Evolutionary conservation across 805 yeast genomes (phyloP).

Genomic region (Metschnikowia drakensbergensis): DNA sequence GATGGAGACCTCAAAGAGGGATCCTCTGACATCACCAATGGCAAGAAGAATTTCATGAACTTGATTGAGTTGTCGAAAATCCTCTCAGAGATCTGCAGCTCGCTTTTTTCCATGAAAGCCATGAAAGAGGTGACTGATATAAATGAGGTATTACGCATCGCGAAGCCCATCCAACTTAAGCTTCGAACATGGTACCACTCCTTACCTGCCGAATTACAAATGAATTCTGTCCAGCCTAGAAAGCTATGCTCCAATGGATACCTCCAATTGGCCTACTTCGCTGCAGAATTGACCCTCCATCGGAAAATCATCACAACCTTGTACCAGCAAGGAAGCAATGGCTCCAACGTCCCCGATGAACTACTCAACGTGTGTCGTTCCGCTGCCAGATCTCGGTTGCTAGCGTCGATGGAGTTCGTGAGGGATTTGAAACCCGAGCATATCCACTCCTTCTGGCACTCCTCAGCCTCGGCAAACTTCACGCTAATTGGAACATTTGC

Average conservation of each 20-base stretch:
- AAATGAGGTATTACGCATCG: slow-evolving; percentile 65
- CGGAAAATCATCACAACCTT: slow-evolving; percentile 65
- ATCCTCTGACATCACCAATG: slow-evolving; percentile 66
- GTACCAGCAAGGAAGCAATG: slow-evolving; percentile 30
- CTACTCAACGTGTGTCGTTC: slow-evolving; percentile 61
- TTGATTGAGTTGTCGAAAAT: slow-evolving; percentile 65
- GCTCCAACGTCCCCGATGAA: slow-evolving; percentile 34
- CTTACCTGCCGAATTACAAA: slow-evolving; percentile 59
- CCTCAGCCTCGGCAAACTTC: slow-evolving; percentile 72
- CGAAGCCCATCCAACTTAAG: slow-evolving; percentile 76
- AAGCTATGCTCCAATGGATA: slow-evolving; percentile 72
- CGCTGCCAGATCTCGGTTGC: slow-evolving; percentile 78
- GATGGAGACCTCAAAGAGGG: slow-evolving; percentile 51
- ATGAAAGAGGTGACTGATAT: slow-evolving; percentile 53
- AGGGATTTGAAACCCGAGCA: slow-evolving; percentile 76
- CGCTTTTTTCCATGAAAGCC: slow-evolving; percentile 69
- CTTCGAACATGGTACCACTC: slow-evolving; percentile 76
- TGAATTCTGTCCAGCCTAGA: slow-evolving; percentile 56
- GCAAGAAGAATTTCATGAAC: slow-evolving; percentile 64
- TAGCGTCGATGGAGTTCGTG: slow-evolving; percentile 79
- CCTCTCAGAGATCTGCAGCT: slow-evolving; percentile 65
- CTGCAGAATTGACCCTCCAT: slow-evolving; percentile 84
- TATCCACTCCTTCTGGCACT: slow-evolving; percentile 86
- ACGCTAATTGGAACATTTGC: slow-evolving; percentile 88
- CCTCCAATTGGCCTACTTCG: slow-evolving; percentile 80